A percentile compares a stretch with the other conserved stretches of the same genome.
These are phyloP conservation scores for Diaporthe sp. DNA, from an alignment of 2,329 filamentous ascomycete genomes.

Conservation along the genomic window DNA sequence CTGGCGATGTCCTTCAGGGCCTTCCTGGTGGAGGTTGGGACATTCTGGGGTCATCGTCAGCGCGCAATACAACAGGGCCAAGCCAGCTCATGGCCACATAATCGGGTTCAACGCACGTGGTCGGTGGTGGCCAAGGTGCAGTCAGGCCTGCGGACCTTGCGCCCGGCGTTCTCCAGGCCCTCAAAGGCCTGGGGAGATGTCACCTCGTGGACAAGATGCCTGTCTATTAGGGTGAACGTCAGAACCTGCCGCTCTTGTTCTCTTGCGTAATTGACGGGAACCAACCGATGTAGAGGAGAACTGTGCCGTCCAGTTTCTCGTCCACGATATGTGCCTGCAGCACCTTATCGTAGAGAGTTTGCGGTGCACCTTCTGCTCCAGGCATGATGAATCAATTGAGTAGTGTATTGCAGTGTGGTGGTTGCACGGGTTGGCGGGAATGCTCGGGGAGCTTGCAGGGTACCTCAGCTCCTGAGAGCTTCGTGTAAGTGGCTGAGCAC, in stretches of 20 bases:
- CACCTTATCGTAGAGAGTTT: constrained; percentile 98
- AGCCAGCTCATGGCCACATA: not conserved
- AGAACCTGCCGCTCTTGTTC: not conserved
- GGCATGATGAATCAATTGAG: constrained; percentile 74
- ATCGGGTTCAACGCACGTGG: constrained; percentile 75
- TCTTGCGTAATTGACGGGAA: constrained; percentile 36
- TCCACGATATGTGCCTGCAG: constrained; percentile 95
- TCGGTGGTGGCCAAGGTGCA: constrained; percentile 97
- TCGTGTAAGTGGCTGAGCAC: constrained; percentile 3
- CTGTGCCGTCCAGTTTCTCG: constrained; percentile 92
- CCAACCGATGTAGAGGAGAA: constrained; percentile 93
- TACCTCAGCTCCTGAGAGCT: constrained; percentile 16
- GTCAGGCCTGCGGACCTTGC: constrained; percentile 91
- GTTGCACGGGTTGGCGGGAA: constrained; percentile 19
- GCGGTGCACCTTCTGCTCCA: constrained; percentile 76
- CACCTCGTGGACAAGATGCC: constrained; percentile 98
- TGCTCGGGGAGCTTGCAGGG: not conserved
- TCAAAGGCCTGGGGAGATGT: constrained; percentile 99
- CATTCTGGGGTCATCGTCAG: constrained; percentile 73
- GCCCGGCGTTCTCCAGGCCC: constrained; percentile 88
- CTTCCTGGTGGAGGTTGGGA: constrained; percentile 92
- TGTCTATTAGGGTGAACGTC: constrained; percentile 66
- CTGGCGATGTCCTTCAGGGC: constrained; percentile 92
- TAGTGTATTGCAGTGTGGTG: constrained; percentile 5
- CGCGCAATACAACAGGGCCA: not conserved